Evolutionary conservation across 192 early-diverging fungal genomes (phyloP), one percentile per base, ranked within the genome.

Genomic region (Umbelopsis isabellina): DNA sequence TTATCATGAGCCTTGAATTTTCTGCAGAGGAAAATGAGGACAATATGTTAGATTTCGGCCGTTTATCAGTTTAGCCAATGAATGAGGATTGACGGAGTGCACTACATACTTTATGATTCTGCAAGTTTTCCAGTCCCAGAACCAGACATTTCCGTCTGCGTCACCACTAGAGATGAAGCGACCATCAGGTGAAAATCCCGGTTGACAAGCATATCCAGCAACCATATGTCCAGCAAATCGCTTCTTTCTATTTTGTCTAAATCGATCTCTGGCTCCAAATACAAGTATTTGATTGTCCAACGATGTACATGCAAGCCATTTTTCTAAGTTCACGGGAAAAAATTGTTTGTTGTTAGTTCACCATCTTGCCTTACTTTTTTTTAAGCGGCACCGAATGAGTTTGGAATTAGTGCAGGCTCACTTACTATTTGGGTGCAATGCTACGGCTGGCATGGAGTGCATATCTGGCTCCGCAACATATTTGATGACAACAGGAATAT

Each of bases 401-500:
- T 41, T 52, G 51, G 51, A 52, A 12, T 52, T 8, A 3, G 18
- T 27, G 25, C 16, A 46, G 48, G 33, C 1, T 68, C 15, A 87
- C 87, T 82, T 88, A 94, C 94, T 84, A 71, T 89, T 94, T 15
- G 93, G 95, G 75, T 92, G 90, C 52, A 95, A 74, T 0, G 98
- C 87, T 13, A 97, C 95, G 7, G 95, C 87, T 12, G 98, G 97
- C 88, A 99, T 95, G 25, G 92, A 92, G 68, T 98, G 94, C 96
- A 99, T 97, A 61, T 90, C 89, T 5, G 96, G 92, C 49, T 99
- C 98, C 20, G 97, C 95, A 71, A 98, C 88, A 70, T 95, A 93
- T 82, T 98, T 98, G 84, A 99, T 97, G 44, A 97, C 95, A 3
- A 99, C 95, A 4, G 98, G 98, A 72, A 99, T 99, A 70, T 93